Evolutionary conservation across 306 rosid genomes (phyloP).

Genomic region (Prinsepia uniflora): DNA sequence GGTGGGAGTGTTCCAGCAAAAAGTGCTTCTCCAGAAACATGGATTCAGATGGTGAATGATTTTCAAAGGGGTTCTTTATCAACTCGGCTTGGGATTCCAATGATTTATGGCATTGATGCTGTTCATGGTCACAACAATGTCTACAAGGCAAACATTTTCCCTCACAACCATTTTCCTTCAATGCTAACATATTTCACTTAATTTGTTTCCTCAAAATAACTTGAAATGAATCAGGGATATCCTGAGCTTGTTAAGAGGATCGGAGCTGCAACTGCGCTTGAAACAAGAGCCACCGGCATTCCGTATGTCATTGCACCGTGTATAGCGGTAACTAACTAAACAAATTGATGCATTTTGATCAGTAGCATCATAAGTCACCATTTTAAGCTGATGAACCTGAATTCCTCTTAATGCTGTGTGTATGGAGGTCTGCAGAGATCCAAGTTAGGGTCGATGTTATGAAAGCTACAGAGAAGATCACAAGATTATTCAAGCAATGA

Average conservation of each 20-base stretch:
- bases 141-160: slow-evolving; percentile 34
- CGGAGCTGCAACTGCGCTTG: slow-evolving; percentile 40
- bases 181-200: neutral
- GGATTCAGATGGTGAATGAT: slow-evolving; percentile 38
- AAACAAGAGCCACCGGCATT: slow-evolving; percentile 41
- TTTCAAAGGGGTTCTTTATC: slow-evolving; percentile 32
- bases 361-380: neutral
- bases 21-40: slow-evolving; percentile 29
- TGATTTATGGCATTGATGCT: slow-evolving; percentile 47
- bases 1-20: slow-evolving; percentile 31
- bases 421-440: slow-evolving; percentile 40
- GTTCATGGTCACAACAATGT: slow-evolving; percentile 44
- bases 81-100: slow-evolving; percentile 37
- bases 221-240: slow-evolving; percentile 22
- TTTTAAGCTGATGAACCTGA: neutral
- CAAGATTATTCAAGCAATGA: slow-evolving; percentile 32
- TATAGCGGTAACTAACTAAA: slow-evolving; percentile 26
- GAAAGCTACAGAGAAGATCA: slow-evolving; percentile 42
- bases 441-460: slow-evolving; percentile 45
- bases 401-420: neutral
- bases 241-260: slow-evolving; percentile 34
- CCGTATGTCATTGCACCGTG: slow-evolving; percentile 40
- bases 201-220: neutral
- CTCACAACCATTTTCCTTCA: slow-evolving; percentile 26
- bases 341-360: neutral